Evolutionary conservation across 805 yeast genomes (phyloP), one percentile per base, ranked within the genome.

Genomic region (Starmera dryadoides): DNA sequence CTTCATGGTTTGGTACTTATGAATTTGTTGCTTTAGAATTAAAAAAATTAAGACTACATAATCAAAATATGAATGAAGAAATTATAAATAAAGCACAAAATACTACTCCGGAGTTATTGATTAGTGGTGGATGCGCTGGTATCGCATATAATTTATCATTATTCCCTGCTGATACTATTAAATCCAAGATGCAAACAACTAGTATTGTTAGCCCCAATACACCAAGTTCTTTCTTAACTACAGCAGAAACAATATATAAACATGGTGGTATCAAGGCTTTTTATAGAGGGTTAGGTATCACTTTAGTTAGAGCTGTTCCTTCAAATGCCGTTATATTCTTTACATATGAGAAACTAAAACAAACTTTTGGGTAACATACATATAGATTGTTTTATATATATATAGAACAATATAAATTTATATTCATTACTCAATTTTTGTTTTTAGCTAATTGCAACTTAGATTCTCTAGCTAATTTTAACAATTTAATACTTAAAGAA

Each of bases 1-100:
- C 95, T 4, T 80, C 91, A 2, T 89, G 97, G 97, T 89, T 89
- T 63, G 91, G 95, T 0, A 76, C 93, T 15, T 88, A 88, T 58
- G 96, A 88, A 55, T 62, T 70, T 34, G 62, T 73, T 7, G 57
- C 64, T 17, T 50, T 50, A 2, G 46, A 52, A n/a, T 63, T 75
- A 45, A 66, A 68, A 42, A 44, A 45, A n/a, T 34, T 38, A 17
- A 50, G 64, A 47, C 54, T 49, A 38, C 59, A 52, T 34, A 52
- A 51, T 39, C 56, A 54, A 20, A 47, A 45, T 30, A n/a, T 25
- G 28, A 37, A 43, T 7, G 55, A 54, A 9, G 12, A 12, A 9
- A 12, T 17, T 15, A 18, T 25, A 1, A 22, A 23, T 4, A 40
- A 37, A 17, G 56, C 51, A 28, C 23, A 42, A 15, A 63, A 61